Evolutionary conservation across 1,284 basidiomycete genomes (phyloP).

Genomic region (Ustilago esculenta): DNA sequence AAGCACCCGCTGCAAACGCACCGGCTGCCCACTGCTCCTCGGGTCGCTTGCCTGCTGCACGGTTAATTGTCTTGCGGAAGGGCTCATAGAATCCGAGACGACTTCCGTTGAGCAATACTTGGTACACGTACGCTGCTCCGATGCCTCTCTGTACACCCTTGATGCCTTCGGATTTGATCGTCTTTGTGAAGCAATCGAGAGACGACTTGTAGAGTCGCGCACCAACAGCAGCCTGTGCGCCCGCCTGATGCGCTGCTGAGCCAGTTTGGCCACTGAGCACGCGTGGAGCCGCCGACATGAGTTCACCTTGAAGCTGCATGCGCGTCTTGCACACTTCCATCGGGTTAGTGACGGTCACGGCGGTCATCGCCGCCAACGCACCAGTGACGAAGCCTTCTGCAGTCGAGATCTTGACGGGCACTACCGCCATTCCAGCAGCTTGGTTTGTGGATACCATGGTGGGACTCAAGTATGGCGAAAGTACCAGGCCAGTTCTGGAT

Average conservation of each 20-base stretch:
- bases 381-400: constrained; percentile 52
- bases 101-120: constrained; percentile 93
- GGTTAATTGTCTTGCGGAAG: constrained; percentile 79
- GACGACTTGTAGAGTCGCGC: constrained; percentile 80
- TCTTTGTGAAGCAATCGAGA: constrained; percentile 86
- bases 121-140: constrained; percentile 74
- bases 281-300: constrained; percentile 45
- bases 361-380: constrained; percentile 58
- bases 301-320: constrained; percentile 64
- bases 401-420: constrained; percentile 51
- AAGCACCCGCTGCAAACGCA: constrained; percentile 80
- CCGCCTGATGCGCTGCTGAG: constrained; percentile 36
- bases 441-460: constrained; percentile 18
- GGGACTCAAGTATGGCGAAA: too few species aligned
- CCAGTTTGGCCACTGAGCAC: constrained; percentile 37
- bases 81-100: constrained; percentile 97
- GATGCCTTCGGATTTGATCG: constrained; percentile 89
- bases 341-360: constrained; percentile 57
- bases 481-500: too few species aligned
- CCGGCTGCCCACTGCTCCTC: constrained; percentile 72
- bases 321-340: constrained; percentile 64
- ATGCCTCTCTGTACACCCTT: constrained; percentile 90
- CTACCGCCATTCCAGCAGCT: constrained; percentile 15
- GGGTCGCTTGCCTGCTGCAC: constrained; percentile 74
- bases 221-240: constrained; percentile 27